These are phyloP conservation scores for Apiotrichum laibachii DNA, from an alignment of 1,284 basidiomycete genomes.

Conservation along the genomic window DNA sequence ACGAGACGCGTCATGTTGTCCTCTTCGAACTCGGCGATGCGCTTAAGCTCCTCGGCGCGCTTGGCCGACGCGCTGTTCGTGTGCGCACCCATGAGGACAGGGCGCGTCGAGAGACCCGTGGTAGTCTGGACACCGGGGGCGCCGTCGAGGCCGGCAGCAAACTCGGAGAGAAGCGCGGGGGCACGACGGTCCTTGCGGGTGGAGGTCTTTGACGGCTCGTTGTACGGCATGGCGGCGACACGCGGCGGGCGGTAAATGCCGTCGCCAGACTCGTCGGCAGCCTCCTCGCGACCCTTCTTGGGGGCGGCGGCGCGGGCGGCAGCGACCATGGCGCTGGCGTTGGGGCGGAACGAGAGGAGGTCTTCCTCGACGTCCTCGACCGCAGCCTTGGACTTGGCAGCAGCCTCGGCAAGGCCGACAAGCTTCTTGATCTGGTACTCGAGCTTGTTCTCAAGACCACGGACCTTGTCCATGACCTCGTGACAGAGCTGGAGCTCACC, in stretches of 20 bases:
- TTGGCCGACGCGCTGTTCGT: constrained; percentile 47
- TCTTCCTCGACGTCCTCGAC: constrained; percentile 65
- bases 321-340: constrained; percentile 57
- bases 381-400: constrained; percentile 55
- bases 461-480: constrained; percentile 55
- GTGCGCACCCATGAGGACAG: constrained; percentile 53
- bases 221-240: constrained; percentile 87
- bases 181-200: constrained; percentile 61
- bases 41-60: constrained; percentile 64
- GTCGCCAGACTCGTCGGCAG: constrained; percentile 40
- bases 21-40: constrained; percentile 90
- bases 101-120: constrained; percentile 62
- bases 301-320: constrained; percentile 24
- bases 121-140: constrained; percentile 68
- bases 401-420: constrained; percentile 66
- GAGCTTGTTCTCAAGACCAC: constrained; percentile 73
- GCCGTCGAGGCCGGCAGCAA: constrained; percentile 59
- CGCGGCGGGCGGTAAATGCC: constrained; percentile 88
- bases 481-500: constrained; percentile 47
- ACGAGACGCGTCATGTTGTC: constrained; percentile 90
- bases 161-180: constrained; percentile 64
- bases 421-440: constrained; percentile 95
- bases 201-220: constrained; percentile 53
- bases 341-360: constrained; percentile 85
- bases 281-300: constrained; percentile 31